phyloP scores from a whole-genome alignment of 2,329 filamentous ascomycete species.

The Fusarium sp. region DNA sequence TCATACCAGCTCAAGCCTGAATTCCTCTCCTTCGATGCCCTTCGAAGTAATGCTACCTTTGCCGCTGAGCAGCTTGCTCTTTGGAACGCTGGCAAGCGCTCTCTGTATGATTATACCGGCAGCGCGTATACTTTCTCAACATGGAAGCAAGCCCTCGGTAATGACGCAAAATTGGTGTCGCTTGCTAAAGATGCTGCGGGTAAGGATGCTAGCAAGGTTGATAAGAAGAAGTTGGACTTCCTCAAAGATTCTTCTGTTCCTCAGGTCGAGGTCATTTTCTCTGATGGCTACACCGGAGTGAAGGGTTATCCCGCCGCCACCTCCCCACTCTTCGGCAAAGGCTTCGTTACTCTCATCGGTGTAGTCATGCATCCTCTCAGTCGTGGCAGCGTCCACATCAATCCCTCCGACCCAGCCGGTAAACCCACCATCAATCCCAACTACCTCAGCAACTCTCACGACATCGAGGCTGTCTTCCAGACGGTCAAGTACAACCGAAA shows the following conservation, averaged over 20 bases:
- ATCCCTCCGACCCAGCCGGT: constrained; percentile 20
- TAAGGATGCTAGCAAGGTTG: constrained; percentile 44
- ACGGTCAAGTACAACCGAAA: constrained; percentile 46
- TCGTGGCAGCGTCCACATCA: constrained; percentile 36
- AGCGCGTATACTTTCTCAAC: constrained; percentile 33
- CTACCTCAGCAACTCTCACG: constrained; percentile 42
- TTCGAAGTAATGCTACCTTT: constrained; percentile 29
- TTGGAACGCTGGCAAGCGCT: constrained; percentile 27
- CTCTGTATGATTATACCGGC: constrained; percentile 35
- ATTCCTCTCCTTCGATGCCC: constrained; percentile 26
- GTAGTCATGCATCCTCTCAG: constrained; percentile 70
- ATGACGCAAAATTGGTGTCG: constrained; percentile 8
- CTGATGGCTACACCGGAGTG: constrained; percentile 44
- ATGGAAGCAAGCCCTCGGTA: constrained; percentile 34
- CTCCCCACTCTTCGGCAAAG: constrained; percentile 28
- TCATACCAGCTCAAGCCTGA: constrained; percentile 45
- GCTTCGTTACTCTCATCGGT: constrained; percentile 59
- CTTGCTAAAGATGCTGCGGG: constrained; percentile 39
- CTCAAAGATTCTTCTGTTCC: constrained; percentile 44
- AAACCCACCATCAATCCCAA: constrained; percentile 39
- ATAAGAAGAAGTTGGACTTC: constrained; percentile 52
- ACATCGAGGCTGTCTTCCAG: constrained; percentile 46
- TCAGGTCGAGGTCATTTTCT: constrained; percentile 44
- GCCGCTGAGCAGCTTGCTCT: constrained; percentile 31
- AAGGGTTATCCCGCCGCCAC: constrained; percentile 43